Evolutionary conservation across 441 rosid species (phyloP).

Genomic region (Pelargonium fulgidum): DNA sequence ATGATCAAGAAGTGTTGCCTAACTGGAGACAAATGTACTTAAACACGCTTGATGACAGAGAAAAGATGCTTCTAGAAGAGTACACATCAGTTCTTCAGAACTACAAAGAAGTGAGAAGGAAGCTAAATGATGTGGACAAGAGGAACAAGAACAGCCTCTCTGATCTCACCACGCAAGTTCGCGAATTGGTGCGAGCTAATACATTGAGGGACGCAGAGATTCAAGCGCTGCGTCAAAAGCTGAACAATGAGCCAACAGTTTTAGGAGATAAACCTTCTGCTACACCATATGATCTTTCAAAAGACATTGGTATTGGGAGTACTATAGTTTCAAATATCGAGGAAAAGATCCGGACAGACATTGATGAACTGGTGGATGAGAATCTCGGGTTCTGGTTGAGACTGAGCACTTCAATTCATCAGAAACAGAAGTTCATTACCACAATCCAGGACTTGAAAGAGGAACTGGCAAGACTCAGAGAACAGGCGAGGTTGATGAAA

Average conservation of each 20-base stretch:
- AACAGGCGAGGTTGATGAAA: not conserved
- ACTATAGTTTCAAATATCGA: constrained; percentile 35
- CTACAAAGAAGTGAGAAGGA: constrained; percentile 67
- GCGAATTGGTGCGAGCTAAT: constrained; percentile 43
- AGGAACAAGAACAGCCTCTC: constrained; percentile 32
- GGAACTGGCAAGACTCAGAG: constrained; percentile 37
- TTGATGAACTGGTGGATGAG: constrained; percentile 71
- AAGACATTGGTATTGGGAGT: constrained; percentile 21
- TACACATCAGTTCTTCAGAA: constrained; percentile 60
- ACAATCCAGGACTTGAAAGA: constrained; percentile 55
- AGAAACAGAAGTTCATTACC: constrained; percentile 60
- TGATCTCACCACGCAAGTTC: constrained; percentile 30
- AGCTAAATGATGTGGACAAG: constrained; percentile 39
- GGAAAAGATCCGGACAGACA: constrained; percentile 57
- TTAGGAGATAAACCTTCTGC: not conserved
- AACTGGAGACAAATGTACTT: not conserved
- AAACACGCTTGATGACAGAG: constrained; percentile 34
- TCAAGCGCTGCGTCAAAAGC: constrained; percentile 41
- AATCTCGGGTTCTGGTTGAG: constrained; percentile 94
- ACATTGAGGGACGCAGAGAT: constrained; percentile 61
- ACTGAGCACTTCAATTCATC: constrained; percentile 72
- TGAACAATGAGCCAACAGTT: constrained; percentile 44
- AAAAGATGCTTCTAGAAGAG: constrained; percentile 44
- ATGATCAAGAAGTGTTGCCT: not conserved
- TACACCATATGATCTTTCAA: not conserved